A percentile compares a stretch with the other conserved stretches of the same genome.
Evolutionary conservation across 306 rosid genomes (phyloP).

Genomic region (Pyrus pyrifolia): DNA sequence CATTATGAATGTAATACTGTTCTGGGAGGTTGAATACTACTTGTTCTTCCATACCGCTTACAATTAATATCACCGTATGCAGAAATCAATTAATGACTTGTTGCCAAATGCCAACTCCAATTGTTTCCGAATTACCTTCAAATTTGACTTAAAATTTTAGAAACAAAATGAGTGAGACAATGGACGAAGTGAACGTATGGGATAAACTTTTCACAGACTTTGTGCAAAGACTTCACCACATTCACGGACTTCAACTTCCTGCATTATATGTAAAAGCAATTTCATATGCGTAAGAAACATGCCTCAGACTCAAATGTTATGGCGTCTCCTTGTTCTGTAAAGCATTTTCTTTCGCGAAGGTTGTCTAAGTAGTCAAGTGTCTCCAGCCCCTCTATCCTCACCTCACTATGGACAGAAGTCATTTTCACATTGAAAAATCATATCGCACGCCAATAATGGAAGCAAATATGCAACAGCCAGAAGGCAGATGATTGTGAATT

Average conservation of each 20-base stretch:
- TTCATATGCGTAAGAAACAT: conserved; percentile 2
- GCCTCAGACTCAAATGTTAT: conserved; percentile 92
- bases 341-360: conserved; percentile 69
- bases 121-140: background rate
- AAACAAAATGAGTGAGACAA: background rate
- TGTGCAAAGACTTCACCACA: background rate
- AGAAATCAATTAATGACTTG: background rate
- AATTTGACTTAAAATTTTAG: background rate
- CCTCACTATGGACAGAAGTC: conserved; percentile 47
- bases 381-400: conserved; percentile 91
- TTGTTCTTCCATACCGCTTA: background rate
- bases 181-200: background rate
- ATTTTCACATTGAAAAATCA: conserved; percentile 3
- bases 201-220: background rate
- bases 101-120: background rate
- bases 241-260: background rate
- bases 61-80: background rate
- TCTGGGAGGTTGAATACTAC: background rate
- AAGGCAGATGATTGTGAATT: background rate
- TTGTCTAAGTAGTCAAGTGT: conserved; percentile 84
- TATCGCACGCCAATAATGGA: background rate
- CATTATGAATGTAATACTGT: background rate
- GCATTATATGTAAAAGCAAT: background rate
- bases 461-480: background rate
- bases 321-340: conserved; percentile 95